A percentile compares a stretch with the other conserved stretches of the same genome.
phyloP scores from a whole-genome alignment of 2,329 filamentous ascomycete species.

The Fusarium ambrosium region DNA sequence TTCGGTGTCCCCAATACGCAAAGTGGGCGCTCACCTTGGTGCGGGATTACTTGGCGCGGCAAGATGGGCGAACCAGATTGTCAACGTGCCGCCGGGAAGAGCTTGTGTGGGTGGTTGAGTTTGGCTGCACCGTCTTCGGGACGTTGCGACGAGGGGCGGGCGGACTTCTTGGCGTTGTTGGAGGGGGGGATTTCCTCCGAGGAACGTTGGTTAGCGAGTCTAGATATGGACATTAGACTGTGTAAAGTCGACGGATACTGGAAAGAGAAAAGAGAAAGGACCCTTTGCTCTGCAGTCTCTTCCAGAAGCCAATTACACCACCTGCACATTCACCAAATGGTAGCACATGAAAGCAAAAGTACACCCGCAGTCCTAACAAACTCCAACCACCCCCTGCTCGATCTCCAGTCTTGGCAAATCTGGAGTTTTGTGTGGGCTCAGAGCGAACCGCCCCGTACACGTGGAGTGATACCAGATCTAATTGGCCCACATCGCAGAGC shows the following conservation, averaged over 20 bases:
- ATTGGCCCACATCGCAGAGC: conserved; percentile 28
- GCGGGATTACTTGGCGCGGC: conserved; percentile 11
- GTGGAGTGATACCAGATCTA: conserved; percentile 7
- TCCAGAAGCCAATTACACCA: background rate
- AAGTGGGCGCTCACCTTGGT: background rate
- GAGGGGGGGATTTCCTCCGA: background rate
- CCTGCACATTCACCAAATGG: background rate
- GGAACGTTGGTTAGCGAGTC: background rate
- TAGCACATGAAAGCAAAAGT: background rate
- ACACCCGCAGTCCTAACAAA: background rate
- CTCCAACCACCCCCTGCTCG: conserved; percentile 1
- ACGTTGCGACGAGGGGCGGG: conserved; percentile 16
- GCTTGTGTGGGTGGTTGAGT: conserved; percentile 8
- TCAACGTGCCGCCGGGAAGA: conserved; percentile 15
- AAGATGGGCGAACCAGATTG: conserved; percentile 8
- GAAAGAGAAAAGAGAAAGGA: background rate
- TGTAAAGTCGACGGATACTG: background rate
- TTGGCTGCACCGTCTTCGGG: background rate
- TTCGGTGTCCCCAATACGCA: background rate
- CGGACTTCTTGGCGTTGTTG: conserved; percentile 22
- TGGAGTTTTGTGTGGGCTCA: conserved; percentile 11
- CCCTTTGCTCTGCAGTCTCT: background rate
- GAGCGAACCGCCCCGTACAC: conserved; percentile 33
- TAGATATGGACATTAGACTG: background rate
- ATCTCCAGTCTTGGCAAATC: conserved; percentile 29